Base-by-base conservation (phyloP, 768 basidiomycete genomes). In the Galerina marginata region DNA sequence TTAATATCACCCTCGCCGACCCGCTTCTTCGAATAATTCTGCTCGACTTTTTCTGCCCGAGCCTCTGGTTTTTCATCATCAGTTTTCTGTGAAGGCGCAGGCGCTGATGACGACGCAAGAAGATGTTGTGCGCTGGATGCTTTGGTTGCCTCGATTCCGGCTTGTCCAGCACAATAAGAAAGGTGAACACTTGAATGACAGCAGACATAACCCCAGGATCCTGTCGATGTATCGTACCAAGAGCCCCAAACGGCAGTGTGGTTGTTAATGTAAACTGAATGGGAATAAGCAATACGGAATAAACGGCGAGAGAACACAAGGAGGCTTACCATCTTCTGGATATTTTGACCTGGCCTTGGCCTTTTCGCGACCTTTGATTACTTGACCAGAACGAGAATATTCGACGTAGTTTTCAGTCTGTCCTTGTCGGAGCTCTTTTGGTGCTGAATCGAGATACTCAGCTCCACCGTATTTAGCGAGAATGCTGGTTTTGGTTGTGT, bases 161-260 rank as follows among this genome's bases (percentile, higher is more conserved):
- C 92, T 71, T 85, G 71, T 3, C 96, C 96, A 55, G 95, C 88
- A 71, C 96, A 98, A 72, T 98, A 98, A 15, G 96, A 96, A 51
- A 92, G 77, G 67, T 94, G 90, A 29, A 94, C 79, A 46, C 70
- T 81, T 9, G 95, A 95, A 70, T 97, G 96, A 70, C 97, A 99
- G 74, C 97, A 99, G 26, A 86, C 90, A 73, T 90, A 99, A 39
- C 97, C 97, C 97, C 97, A 99, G 60, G 79, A 70, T 12, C 88
- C 86, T 2, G 83, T 81, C 11, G 84, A 77, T 14, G 78, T 61
- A 65, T 92, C 88, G 72, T 92, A 99, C 88, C 89, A 99, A 45
- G 97, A 99, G 46, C 97, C 97, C 97, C 97, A 99, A n/a, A 98
- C 89, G 4, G 87, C 80, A 0, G 91, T 95, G 69, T 99, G 97